Conservation (phyloP, 257 asterid species). For the Eustoma russellianum region DNA sequence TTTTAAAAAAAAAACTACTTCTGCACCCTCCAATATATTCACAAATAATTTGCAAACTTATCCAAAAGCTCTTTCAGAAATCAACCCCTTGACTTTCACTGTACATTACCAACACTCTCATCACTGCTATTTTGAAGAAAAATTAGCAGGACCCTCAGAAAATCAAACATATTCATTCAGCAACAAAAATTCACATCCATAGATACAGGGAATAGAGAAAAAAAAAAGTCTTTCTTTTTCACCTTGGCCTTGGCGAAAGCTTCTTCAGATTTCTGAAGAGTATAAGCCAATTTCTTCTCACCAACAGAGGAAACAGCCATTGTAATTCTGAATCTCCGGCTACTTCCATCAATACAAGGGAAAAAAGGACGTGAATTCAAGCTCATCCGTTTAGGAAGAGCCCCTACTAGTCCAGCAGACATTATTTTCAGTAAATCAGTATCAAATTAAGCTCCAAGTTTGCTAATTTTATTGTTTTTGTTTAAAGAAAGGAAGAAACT, state of each 20-base stretch:
- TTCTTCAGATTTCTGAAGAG: constrained; percentile 81
- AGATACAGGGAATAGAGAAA: not conserved
- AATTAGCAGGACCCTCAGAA: not conserved
- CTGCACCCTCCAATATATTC: not conserved
- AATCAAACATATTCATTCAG: too few relatives aligned
- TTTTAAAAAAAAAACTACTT: too few relatives aligned
- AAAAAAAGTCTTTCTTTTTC: too few relatives aligned
- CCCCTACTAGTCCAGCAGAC: constrained; percentile 13
- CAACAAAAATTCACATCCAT: not conserved
- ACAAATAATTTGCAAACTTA: not conserved
- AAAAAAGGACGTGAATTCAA: not conserved
- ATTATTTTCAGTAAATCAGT: constrained; percentile 3
- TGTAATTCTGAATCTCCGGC: constrained; percentile 22
- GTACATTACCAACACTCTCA: not conserved
- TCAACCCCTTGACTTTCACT: not conserved
- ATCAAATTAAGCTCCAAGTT: too few relatives aligned
- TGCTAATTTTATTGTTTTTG: too few relatives aligned
- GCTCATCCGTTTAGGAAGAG: constrained; percentile 8
- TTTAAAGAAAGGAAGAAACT: too few relatives aligned
- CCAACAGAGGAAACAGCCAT: constrained; percentile 57
- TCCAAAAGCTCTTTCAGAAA: not conserved
- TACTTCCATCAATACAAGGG: constrained; percentile 19
- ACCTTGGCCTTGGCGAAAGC: constrained; percentile 97
- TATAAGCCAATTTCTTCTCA: constrained; percentile 69
- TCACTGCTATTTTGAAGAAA: not conserved